A percentile compares a stretch with the other conserved stretches of the same genome.
Conservation (phyloP, 2,329 filamentous ascomycete genomes). For the Fonsecaea multimorphosa region DNA sequence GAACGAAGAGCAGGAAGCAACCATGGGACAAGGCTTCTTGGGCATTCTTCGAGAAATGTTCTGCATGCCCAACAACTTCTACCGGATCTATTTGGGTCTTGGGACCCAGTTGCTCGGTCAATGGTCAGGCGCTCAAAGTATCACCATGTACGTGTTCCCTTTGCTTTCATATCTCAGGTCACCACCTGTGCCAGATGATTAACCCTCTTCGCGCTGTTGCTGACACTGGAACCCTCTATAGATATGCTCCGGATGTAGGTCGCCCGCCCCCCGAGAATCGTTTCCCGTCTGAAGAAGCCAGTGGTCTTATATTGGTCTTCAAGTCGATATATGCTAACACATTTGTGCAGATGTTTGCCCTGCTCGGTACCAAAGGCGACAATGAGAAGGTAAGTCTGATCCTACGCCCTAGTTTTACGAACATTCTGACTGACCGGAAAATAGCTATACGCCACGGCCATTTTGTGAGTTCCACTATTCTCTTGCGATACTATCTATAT, state of each 20-base stretch:
- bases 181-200: not conserved
- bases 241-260: constrained; percentile 3
- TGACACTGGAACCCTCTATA: not conserved
- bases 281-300: not conserved
- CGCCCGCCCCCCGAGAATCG: not conserved
- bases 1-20: constrained; percentile 74
- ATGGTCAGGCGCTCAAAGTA: constrained; percentile 74
- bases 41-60: constrained; percentile 61
- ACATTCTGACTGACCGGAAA: not conserved
- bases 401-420: not conserved
- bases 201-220: not conserved
- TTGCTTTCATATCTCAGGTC: not conserved
- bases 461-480: constrained; percentile 8
- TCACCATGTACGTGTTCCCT: constrained; percentile 61
- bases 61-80: constrained; percentile 70
- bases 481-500: not conserved
- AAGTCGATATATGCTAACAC: not conserved
- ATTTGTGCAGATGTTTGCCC: constrained; percentile 63
- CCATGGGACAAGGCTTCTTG: constrained; percentile 66
- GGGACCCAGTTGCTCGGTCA: constrained; percentile 75
- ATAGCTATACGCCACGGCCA: constrained; percentile 65
- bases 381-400: constrained; percentile 59
- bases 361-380: constrained; percentile 72
- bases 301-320: not conserved
- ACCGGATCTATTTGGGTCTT: constrained; percentile 71